These are phyloP conservation scores for Allium cepa DNA, from an alignment of 106 monocot species.

Conservation along the genomic window DNA sequence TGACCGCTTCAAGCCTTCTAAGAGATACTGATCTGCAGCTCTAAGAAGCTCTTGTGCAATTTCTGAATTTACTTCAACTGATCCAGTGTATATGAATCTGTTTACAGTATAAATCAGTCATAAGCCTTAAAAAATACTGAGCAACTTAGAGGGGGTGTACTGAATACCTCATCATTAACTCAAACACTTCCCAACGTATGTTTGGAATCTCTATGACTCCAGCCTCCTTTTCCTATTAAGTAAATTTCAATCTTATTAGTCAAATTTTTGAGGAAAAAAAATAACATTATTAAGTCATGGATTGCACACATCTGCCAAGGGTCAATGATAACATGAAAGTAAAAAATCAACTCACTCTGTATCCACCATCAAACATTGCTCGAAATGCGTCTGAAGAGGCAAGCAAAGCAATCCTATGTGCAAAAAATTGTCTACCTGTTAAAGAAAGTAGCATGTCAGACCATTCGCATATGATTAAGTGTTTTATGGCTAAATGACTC, in stretches of 20 bases:
- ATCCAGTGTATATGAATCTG: conserved; percentile 96
- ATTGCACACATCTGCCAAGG: neutral
- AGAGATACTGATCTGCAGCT: conserved; percentile 96
- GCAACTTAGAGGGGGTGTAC: neutral
- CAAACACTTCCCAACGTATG: conserved; percentile 90
- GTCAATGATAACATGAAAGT: neutral
- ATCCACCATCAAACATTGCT: conserved; percentile 99
- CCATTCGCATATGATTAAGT: neutral
- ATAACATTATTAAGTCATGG: neutral
- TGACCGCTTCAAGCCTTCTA: conserved; percentile 90
- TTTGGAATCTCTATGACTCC: conserved; percentile 98
- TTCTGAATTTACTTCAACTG: conserved; percentile 57
- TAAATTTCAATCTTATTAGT: neutral
- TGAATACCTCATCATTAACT: conserved; percentile 95
- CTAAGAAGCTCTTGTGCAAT: conserved; percentile 92
- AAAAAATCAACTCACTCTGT: conserved; percentile 52
- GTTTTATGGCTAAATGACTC: neutral
- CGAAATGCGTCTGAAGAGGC: conserved; percentile 98
- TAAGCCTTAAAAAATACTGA: neutral
- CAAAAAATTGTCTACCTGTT: conserved; percentile 82
- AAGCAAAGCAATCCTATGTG: conserved; percentile 95
- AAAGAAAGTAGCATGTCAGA: conserved; percentile 5
- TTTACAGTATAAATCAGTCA: neutral
- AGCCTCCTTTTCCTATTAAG: conserved; percentile 74
- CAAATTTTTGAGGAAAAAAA: neutral